Evolutionary conservation across 352 stramenopile genomes (phyloP).

Genomic region (Phytophthora nicotianae): DNA sequence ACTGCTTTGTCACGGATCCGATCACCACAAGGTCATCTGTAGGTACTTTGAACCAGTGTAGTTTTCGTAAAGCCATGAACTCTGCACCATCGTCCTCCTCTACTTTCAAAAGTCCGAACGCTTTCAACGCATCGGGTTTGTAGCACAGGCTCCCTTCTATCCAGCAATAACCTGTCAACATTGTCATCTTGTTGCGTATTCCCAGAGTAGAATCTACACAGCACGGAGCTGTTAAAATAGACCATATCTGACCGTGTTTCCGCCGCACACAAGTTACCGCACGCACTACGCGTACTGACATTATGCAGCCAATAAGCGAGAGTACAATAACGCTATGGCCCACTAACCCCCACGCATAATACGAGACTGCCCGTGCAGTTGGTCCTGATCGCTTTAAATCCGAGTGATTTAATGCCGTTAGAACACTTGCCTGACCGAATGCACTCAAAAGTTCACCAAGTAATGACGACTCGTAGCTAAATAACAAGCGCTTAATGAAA

Average conservation of each 20-base stretch:
- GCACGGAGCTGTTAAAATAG: neutral
- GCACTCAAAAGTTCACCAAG: conserved; percentile 29
- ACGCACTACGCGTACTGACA: conserved; percentile 10
- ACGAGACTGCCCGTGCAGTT: conserved; percentile 18
- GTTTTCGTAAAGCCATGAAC: neutral
- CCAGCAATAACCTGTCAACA: neutral
- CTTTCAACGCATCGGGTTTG: neutral
- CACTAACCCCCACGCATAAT: conserved; percentile 30
- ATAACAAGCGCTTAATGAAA: conserved; percentile 27
- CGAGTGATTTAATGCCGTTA: conserved; percentile 13
- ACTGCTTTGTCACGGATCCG: neutral
- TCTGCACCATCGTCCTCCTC: neutral
- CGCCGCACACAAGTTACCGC: conserved; percentile 13
- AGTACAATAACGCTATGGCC: conserved; percentile 26
- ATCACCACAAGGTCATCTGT: neutral
- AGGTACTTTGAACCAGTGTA: neutral
- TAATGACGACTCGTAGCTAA: conserved; percentile 33
- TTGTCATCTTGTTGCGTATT: neutral
- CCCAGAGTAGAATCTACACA: neutral
- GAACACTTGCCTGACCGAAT: conserved; percentile 11
- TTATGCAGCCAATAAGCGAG: conserved; percentile 18
- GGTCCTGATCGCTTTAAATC: conserved; percentile 9
- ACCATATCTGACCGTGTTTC: conserved; percentile 5
- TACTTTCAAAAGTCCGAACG: neutral
- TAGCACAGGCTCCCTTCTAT: neutral